phyloP scores from a whole-genome alignment of 2,329 filamentous ascomycete genomes.

The Aspergillus piperis region DNA sequence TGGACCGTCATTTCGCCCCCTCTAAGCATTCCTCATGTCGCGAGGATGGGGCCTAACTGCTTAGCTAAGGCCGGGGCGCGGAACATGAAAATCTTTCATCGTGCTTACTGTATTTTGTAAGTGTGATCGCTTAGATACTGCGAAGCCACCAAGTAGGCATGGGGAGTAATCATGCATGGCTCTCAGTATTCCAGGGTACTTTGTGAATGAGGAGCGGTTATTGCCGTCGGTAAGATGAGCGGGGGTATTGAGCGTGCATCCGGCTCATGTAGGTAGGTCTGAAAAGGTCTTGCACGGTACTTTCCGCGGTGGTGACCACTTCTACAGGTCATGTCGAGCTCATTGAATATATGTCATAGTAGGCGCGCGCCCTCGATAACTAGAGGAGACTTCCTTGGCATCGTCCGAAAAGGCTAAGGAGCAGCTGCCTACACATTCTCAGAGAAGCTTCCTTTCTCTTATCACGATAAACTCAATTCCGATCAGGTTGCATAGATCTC shows the following conservation, averaged over 20 bases:
- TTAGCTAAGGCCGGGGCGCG: background rate
- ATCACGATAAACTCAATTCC: background rate
- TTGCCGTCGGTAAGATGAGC: background rate
- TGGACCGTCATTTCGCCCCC: constrained; percentile 6
- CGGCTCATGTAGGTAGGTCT: background rate
- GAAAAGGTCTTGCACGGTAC: background rate
- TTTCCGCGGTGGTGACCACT: background rate
- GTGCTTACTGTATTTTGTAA: background rate
- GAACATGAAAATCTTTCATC: background rate
- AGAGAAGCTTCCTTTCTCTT: background rate
- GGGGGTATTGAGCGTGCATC: background rate
- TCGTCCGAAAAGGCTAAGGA: background rate
- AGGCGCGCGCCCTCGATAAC: background rate
- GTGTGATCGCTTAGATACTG: background rate
- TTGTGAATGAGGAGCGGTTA: background rate
- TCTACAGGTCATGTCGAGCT: background rate
- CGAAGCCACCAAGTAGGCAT: background rate
- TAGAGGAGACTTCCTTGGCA: background rate
- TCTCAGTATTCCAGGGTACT: background rate
- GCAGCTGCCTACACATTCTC: background rate
- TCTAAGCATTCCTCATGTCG: background rate
- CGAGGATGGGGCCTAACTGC: background rate
- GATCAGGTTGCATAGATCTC: background rate
- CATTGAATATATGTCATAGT: background rate
- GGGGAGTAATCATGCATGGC: background rate